Base-by-base conservation (phyloP, 1,139 yeast species). In the Kodamaea sp. region DNA sequence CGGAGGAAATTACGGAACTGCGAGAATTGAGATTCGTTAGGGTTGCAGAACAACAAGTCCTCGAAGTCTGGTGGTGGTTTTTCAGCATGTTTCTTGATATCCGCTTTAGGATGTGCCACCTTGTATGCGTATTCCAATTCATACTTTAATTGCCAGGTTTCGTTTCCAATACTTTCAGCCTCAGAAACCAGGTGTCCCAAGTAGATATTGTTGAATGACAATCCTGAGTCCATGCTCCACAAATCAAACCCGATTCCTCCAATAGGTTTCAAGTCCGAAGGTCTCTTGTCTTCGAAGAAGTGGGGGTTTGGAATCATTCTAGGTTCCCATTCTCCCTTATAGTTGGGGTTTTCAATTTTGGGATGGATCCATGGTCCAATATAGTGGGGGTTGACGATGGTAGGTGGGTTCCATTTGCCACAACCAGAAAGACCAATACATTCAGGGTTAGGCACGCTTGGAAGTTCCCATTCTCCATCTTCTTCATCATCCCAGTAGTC, bases 181-280 rank as follows among this genome's bases (percentile, higher is more conserved):
- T 89, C 96, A 18, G 63, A 68, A 12, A 88, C 63, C 3, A 87
- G 80, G 53, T 86, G 92, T 10, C 97, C 97, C 43, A 90, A 57
- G 57, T 88, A 89, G 37, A 89, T 78, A 61, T 89, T 87, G 59
- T 87, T 88, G 55, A 90, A 87, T 53, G 86, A 50, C 32, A 87
- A 76, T 34, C 83, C 76, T 28, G 72, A 70, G 46, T 86, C 84
- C 82, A 89, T 83, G 37, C 94, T 78, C 96, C 96, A 89, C 46
- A 89, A 68, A 58, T 90, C 97, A 55, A 90, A 85, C 4, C 96
- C 96, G 35, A 90, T 51, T 7, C 85, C 95, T 18, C 89, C 92
- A 48, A 89, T 78, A 26, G 80, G 74, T 12, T 37, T 31, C 43
- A 87, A 61, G 46, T 79, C 67, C 4, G 83, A 66, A 7, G 95